Conservation (phyloP, 2,329 filamentous ascomycete genomes). For the Xylaria multiplex region DNA sequence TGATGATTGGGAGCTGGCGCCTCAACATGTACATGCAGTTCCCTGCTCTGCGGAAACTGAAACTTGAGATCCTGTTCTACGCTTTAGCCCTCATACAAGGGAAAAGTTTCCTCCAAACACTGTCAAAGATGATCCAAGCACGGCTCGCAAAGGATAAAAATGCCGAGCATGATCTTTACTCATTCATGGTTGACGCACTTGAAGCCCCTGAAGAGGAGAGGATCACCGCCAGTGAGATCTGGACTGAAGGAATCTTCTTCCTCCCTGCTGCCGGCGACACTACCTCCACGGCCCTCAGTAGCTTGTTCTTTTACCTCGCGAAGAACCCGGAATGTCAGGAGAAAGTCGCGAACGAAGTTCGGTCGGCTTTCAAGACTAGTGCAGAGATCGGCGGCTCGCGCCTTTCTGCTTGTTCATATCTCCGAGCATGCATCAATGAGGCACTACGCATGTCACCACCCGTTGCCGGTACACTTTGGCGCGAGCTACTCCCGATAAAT, state of each 20-base stretch:
- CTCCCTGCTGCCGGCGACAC: neutral
- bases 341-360: too few relatives aligned
- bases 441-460: slow-evolving; percentile 11
- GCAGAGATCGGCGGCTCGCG: neutral
- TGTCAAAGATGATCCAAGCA: slow-evolving; percentile 13
- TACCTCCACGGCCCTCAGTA: too few relatives aligned
- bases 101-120: slow-evolving; percentile 6
- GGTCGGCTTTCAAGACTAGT: too few relatives aligned
- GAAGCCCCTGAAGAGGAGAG: neutral
- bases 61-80: slow-evolving; percentile 8
- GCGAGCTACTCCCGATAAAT: neutral
- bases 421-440: slow-evolving; percentile 22
- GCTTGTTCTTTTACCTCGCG: too few relatives aligned
- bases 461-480: slow-evolving; percentile 3
- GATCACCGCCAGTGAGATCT: neutral
- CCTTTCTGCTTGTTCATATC: slow-evolving; percentile 6
- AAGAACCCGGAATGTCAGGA: too few relatives aligned
- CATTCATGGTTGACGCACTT: neutral
- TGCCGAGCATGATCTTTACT: slow-evolving; percentile 12
- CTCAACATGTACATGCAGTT: slow-evolving; percentile 13
- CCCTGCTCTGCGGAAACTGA: neutral
- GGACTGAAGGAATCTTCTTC: slow-evolving; percentile 14
- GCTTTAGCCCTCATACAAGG: neutral
- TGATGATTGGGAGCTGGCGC: slow-evolving; percentile 8
- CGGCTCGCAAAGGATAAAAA: slow-evolving; percentile 9